Conservation (phyloP, 2,329 filamentous ascomycete genomes). For the Xylariaceae sp. region DNA sequence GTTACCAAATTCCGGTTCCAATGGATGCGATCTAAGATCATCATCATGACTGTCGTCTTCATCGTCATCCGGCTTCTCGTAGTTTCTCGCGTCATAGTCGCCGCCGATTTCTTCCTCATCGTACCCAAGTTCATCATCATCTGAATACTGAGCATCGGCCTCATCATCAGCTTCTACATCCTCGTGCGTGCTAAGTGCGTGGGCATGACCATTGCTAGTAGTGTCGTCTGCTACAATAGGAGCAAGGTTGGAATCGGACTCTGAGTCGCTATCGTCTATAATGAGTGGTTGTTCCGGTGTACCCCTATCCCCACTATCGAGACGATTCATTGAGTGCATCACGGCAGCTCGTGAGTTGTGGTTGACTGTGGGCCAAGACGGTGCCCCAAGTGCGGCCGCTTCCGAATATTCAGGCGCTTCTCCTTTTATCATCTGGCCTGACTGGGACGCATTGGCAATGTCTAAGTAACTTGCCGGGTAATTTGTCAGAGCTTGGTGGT, state of each 20-base stretch:
- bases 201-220: conserved; percentile 13
- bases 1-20: conserved; percentile 30
- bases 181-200: conserved; percentile 23
- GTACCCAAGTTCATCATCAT: conserved; percentile 30
- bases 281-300: conserved; percentile 28
- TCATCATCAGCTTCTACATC: conserved; percentile 27
- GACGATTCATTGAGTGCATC: conserved; percentile 14
- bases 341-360: conserved; percentile 13
- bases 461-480: conserved; percentile 27
- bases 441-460: conserved; percentile 5
- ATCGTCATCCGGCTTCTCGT: conserved; percentile 29
- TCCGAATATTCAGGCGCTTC: conserved; percentile 2
- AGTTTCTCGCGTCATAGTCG: conserved; percentile 31
- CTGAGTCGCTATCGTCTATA: conserved; percentile 30
- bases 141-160: conserved; percentile 25
- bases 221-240: conserved; percentile 20
- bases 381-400: conserved; percentile 8
- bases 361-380: conserved; percentile 28
- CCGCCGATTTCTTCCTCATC: conserved; percentile 30
- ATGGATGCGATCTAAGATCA: conserved; percentile 21
- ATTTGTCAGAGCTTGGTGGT: conserved; percentile 15
- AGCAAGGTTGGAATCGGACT: conserved; percentile 20
- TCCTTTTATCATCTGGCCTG: conserved; percentile 9
- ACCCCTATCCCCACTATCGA: conserved; percentile 19
- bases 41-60: conserved; percentile 32